Conservation (phyloP, 345 rosid genomes). For the Populus euphratica region DNA sequence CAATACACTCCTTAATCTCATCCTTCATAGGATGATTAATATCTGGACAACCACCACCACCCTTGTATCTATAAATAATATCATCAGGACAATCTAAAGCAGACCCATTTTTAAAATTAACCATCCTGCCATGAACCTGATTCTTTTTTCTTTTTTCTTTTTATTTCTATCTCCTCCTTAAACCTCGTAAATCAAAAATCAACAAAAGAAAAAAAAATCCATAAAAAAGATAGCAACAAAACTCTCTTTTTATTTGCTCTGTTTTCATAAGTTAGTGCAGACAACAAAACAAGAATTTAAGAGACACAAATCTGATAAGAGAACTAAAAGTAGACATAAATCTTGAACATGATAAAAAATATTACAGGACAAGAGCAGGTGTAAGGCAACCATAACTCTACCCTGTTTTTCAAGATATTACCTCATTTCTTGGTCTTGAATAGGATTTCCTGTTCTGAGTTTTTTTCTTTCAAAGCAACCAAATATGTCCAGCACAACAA, state of each 20-base stretch:
- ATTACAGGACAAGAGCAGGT: neutral
- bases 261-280: neutral
- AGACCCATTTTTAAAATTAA: conserved; percentile 38
- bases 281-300: neutral
- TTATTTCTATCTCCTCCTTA: neutral
- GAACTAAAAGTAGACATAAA: conserved; percentile 8
- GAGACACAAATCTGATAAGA: neutral
- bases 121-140: conserved; percentile 53
- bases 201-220: neutral
- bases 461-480: no score
- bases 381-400: no score
- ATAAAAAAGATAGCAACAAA: neutral
- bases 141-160: neutral
- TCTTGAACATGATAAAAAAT: neutral
- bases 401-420: neutral
- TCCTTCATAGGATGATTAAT: conserved; percentile 13
- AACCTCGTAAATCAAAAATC: neutral
- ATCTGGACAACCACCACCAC: conserved; percentile 8
- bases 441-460: conserved; percentile 1
- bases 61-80: conserved; percentile 3
- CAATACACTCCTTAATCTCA: neutral
- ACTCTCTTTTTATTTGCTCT: neutral
- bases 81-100: conserved; percentile 26
- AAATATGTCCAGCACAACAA: neutral
- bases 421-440: conserved; percentile 10